Percentiles rank a stretch among this genome's conserved stretches.
phyloP scores from a whole-genome alignment of 1,284 basidiomycete species.

The Ceratobasidium papillatum region DNA sequence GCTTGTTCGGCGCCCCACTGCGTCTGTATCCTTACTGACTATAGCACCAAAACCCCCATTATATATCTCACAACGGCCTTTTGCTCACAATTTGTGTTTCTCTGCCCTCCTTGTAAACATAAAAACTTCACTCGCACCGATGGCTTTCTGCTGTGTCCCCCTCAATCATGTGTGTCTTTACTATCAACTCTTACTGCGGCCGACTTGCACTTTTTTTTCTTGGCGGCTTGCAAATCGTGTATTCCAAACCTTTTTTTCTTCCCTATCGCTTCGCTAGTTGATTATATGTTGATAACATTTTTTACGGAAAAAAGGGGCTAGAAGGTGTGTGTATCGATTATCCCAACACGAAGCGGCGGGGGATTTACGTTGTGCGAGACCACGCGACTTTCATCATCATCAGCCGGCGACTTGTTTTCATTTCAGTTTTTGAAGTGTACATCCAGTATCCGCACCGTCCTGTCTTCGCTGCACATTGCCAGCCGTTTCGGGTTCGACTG shows the following conservation, averaged over 20 bases:
- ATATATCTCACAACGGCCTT: slow-evolving; percentile 20
- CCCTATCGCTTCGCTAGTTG: slow-evolving; percentile 10
- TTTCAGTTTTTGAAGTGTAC: slow-evolving; percentile 56
- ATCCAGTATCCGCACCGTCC: slow-evolving; percentile 75
- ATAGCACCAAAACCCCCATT: slow-evolving; percentile 21
- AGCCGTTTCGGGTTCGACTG: slow-evolving; percentile 50
- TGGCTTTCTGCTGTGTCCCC: not conserved
- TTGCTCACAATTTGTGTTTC: not conserved
- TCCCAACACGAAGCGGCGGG: not conserved
- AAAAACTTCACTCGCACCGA: slow-evolving; percentile 8
- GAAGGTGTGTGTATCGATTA: not conserved
- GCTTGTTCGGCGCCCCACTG: slow-evolving; percentile 11
- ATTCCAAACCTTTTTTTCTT: slow-evolving; percentile 8
- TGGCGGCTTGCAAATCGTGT: slow-evolving; percentile 32
- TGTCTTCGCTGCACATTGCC: slow-evolving; percentile 77
- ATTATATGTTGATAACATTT: slow-evolving; percentile 5
- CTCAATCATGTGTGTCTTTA: slow-evolving; percentile 12
- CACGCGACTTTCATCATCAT: not conserved
- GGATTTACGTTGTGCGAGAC: slow-evolving; percentile 1
- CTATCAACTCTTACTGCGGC: slow-evolving; percentile 22
- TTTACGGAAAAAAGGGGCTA: not conserved
- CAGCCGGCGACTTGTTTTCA: not conserved
- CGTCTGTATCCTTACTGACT: slow-evolving; percentile 36
- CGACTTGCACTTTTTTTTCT: not conserved
- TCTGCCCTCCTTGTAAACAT: slow-evolving; percentile 17